Base-by-base conservation (phyloP, 345 rosid genomes). In the Carallia brachiata region DNA sequence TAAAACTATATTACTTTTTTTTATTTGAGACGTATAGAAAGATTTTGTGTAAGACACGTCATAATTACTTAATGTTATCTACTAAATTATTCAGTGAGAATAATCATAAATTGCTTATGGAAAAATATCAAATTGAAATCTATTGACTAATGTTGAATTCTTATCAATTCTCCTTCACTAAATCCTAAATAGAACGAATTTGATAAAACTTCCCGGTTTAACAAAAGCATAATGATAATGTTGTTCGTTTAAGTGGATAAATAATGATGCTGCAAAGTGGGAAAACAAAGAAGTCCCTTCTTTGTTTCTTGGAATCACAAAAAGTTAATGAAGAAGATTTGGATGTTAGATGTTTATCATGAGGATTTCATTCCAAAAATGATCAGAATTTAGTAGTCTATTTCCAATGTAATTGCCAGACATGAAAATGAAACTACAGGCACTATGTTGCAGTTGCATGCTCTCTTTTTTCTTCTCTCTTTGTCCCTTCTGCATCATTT, bases 231-330 rank as follows among this genome's bases (percentile, higher is more conserved):
- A 66, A 32, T 69, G 79, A 87, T 90, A 97, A 84, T 63, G 98
- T 96, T 47, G 92, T 89, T 62, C 83, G 97, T 89, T 92, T 75
- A 92, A 92, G 61, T 79, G 83, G 64, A 85, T 95, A 72, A 78
- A 80, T 70, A 79, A 80, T 56, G 90, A 69, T 64, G 88, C 82
- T 57, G 84, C 76, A 52, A 66, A 72, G 36, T 70, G 78, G 17
- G 90, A 84, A 63, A 89, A 86, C 63, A 87, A 79, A 69, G 86
- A 88, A 74, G 92, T 90, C 54, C 81, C 82, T 60, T 85, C 87
- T 36, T 67, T 88, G 83, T 69, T 90, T 73, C 97, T 98, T 4
- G 90, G 82, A 66, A 82, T 90, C 64, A 62, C 88, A 83, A 87
- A 80, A 81, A 88, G 92, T 83, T 78, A 83, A 78, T 61, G 90